These are phyloP conservation scores for Ophiocordyceps unilateralis DNA, from an alignment of 2,329 filamentous ascomycete genomes.

Conservation along the genomic window DNA sequence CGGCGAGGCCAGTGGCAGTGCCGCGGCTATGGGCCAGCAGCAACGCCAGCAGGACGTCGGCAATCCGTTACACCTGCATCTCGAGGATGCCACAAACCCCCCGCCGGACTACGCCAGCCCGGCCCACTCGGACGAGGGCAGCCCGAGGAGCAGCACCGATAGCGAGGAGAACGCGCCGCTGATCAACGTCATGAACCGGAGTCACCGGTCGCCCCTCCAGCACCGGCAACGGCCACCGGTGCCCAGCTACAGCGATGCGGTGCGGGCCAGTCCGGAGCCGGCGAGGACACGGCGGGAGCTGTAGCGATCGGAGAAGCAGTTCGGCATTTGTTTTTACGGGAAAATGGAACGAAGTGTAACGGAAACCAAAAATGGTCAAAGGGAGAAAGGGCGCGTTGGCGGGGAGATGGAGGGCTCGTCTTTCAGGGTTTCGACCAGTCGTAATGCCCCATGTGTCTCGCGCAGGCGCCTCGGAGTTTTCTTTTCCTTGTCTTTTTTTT, in stretches of 20 bases:
- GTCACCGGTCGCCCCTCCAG: slow-evolving; percentile 8
- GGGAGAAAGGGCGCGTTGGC: too few relatives aligned
- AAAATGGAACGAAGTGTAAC: not conserved
- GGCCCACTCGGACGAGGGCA: slow-evolving; percentile 38
- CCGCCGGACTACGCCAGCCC: slow-evolving; percentile 59
- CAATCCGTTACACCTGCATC: slow-evolving; percentile 19
- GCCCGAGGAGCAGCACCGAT: slow-evolving; percentile 38
- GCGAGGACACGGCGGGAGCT: slow-evolving; percentile 1
- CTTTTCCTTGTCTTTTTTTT: not conserved
- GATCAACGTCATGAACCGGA: slow-evolving; percentile 32
- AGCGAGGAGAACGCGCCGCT: slow-evolving; percentile 38
- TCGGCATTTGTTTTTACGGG: not conserved
- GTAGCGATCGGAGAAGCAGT: not conserved
- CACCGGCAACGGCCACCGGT: slow-evolving; percentile 60
- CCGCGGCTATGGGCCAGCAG: slow-evolving; percentile 8
- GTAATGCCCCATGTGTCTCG: not conserved
- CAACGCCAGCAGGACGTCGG: slow-evolving; percentile 13
- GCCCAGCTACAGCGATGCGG: slow-evolving; percentile 66
- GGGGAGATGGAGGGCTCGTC: not conserved
- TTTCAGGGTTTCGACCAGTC: not conserved
- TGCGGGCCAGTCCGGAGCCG: slow-evolving; percentile 30
- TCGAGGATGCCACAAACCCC: slow-evolving; percentile 41
- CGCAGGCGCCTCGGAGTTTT: slow-evolving; percentile 8
- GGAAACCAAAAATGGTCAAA: too few relatives aligned
- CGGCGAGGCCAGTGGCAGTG: slow-evolving; percentile 37